Evolutionary conservation across 2,329 filamentous ascomycete genomes (phyloP).

Genomic region (Dryadomyces quercivorus): DNA sequence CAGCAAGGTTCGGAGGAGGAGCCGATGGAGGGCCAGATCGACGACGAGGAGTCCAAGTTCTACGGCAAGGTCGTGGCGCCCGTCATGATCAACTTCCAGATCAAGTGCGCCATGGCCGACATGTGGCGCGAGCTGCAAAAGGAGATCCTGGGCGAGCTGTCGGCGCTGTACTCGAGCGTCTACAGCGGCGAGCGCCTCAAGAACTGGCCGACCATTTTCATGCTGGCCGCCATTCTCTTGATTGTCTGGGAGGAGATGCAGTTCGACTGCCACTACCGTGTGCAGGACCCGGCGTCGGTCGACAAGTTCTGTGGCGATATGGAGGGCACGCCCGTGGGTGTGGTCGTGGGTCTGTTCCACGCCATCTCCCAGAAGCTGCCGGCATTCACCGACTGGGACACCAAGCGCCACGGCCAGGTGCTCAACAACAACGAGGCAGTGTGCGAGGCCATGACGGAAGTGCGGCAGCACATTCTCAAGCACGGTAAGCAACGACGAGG

Average conservation of each 20-base stretch:
- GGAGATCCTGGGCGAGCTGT: constrained; percentile 90
- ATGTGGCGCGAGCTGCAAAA: constrained; percentile 98
- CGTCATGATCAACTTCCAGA: constrained; percentile 99
- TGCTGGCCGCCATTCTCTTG: constrained; percentile 83
- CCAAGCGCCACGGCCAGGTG: constrained; percentile 76
- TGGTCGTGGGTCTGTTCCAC: constrained; percentile 93
- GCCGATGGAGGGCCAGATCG: constrained; percentile 66
- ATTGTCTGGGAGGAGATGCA: constrained; percentile 98
- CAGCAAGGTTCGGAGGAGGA: constrained; percentile 72
- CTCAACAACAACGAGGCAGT: constrained; percentile 85
- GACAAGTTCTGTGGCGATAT: constrained; percentile 95
- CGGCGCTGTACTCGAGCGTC: constrained; percentile 86
- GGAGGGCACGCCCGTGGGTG: constrained; percentile 90
- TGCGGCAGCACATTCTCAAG: constrained; percentile 82
- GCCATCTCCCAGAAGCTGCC: constrained; percentile 96
- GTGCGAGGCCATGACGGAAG: constrained; percentile 93
- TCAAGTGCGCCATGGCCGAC: constrained; percentile 92
- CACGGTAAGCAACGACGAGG: constrained; percentile 55
- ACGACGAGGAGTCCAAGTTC: constrained; percentile 77
- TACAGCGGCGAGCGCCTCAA: constrained; percentile 96
- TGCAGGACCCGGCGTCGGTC: constrained; percentile 71
- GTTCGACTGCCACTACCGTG: constrained; percentile 93
- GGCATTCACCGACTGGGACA: constrained; percentile 88
- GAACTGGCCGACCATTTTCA: constrained; percentile 99
- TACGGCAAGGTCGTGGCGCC: constrained; percentile 83